Base-by-base conservation (phyloP, 164 flowering plant species). In the Magnolia kwangsiensis region DNA sequence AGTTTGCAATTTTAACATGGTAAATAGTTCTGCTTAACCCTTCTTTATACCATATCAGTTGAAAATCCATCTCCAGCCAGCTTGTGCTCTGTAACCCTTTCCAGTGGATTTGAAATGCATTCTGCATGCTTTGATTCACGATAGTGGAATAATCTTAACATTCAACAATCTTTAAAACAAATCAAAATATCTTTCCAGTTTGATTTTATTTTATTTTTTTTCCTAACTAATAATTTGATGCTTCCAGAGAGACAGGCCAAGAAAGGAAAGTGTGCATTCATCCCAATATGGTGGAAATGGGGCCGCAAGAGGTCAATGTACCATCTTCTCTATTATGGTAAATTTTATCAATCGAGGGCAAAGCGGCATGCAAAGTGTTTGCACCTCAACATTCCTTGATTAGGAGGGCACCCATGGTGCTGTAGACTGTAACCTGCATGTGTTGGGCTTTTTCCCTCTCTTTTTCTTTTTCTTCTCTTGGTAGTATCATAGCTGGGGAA, bases 231-330 rank as follows among this genome's bases (percentile, higher is more conserved):
- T 23, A 69, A 14, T 75, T 20, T 72, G 59, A 5, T 24, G 63
- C 70, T 31, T 82, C 80, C 86, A 89, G 94, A 78, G 68, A 88
- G 85, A 66, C 71, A n/a, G 65, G 74, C 19, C 21, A 90, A 77
- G 79, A 86, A 76, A 83, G 81, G 78, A 71, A 68, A 83, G 68
- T 80, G 75, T 67, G 50, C 65, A 45, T 64, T 67, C 37, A 75
- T 78, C 14, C 98, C 95, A 4, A 37, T 77, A 7, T 91, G 92
- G 92, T 95, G 98, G 98, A 86, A 78, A 82, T 89, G 83, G 87
- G 98, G 98, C 31, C 86, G 87, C n/a, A 92, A 88, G 76, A 85
- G 84, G 75, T 78, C 81, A 2, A 16, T 90, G 72, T 91, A 89
- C 76, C 69, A 82, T 73, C 73, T 89, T 29, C 58, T 79, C 29